Evolutionary conservation across 2,329 filamentous ascomycete species (phyloP), one percentile per base, ranked within the genome.

Genomic region (Claviceps africana): DNA sequence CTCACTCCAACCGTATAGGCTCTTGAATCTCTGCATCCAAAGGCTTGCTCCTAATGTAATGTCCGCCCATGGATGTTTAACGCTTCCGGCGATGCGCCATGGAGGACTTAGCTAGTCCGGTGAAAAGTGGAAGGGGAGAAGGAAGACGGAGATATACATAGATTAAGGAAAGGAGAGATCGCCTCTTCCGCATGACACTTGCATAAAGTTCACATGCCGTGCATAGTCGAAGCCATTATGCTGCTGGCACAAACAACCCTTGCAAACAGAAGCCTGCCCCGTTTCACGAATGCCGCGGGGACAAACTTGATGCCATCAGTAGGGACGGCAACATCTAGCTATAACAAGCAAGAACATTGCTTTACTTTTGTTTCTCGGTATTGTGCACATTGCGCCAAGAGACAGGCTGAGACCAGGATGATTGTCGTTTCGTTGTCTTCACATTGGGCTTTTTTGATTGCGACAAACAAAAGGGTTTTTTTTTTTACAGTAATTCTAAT

Each of bases 101-200:
- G 10, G 9, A 4, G 11, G n/a, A 31, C 25, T 21, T 15, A 15
- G 44, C 25, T 9, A 5, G 9, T 30, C 17, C n/a, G n/a, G 9
- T 13, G 44, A 33, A 17, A 47, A 31, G 44, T 11, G 17, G n/a
- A 33, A 33, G n/a, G 11, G 13, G 33, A 15, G 19, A n/a, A 4
- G 30, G 11, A 25, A 48, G 8, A 13, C 8, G 15, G 25, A 21
- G n/a, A 21, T n/a, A 25, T 17, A 15, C 19, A 33, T 9, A 33
- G n/a, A n/a, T n/a, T n/a, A n/a, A n/a, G n/a, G 19, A 9, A 19
- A 2, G 76, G 82, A 31, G 25, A 19, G 28, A 9, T 15, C 25
- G 37, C 43, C 44, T 50, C 35, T 30, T 43, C 48, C 48, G 19
- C 52, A 50, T 43, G 31, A 44, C 13, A 51, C 48, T 33, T 51